phyloP scores from a whole-genome alignment of 2,329 filamentous ascomycete genomes.

The Huntiella decipiens region DNA sequence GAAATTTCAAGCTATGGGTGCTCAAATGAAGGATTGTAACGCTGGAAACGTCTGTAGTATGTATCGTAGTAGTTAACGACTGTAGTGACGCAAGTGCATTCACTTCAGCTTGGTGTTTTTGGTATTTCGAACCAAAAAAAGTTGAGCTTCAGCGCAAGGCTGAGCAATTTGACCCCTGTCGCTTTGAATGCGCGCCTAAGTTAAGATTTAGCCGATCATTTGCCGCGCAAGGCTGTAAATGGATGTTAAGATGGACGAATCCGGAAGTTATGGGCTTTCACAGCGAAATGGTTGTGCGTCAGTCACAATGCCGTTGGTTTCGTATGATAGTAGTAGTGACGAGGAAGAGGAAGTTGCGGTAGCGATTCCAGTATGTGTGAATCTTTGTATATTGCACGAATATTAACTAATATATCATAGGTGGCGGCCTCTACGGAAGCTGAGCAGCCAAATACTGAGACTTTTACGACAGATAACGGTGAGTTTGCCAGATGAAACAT shows the following conservation, averaged over 20 bases:
- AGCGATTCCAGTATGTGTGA: background rate
- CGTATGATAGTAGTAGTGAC: slow-evolving; percentile 33
- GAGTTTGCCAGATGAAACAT: too few species aligned
- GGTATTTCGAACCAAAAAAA: background rate
- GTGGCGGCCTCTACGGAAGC: background rate
- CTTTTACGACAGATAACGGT: too few species aligned
- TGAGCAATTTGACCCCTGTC: slow-evolving; percentile 2
- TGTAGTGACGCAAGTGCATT: background rate
- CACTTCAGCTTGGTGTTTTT: background rate
- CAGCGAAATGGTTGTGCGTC: background rate
- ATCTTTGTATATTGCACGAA: background rate
- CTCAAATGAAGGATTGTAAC: too few species aligned
- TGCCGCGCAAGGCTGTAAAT: slow-evolving; percentile 2
- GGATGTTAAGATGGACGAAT: background rate
- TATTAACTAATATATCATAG: background rate
- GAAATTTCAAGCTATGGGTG: too few species aligned
- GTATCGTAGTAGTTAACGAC: too few species aligned
- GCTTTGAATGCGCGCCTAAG: background rate
- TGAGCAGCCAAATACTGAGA: background rate
- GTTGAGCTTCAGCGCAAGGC: slow-evolving; percentile 3
- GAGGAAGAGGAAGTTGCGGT: slow-evolving; percentile 20
- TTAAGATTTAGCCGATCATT: background rate
- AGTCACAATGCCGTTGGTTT: slow-evolving; percentile 27
- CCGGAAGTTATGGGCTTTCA: background rate
- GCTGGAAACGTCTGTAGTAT: too few species aligned